Conservation (phyloP, 2,329 filamentous ascomycete species). For the Aspergillus felis region DNA sequence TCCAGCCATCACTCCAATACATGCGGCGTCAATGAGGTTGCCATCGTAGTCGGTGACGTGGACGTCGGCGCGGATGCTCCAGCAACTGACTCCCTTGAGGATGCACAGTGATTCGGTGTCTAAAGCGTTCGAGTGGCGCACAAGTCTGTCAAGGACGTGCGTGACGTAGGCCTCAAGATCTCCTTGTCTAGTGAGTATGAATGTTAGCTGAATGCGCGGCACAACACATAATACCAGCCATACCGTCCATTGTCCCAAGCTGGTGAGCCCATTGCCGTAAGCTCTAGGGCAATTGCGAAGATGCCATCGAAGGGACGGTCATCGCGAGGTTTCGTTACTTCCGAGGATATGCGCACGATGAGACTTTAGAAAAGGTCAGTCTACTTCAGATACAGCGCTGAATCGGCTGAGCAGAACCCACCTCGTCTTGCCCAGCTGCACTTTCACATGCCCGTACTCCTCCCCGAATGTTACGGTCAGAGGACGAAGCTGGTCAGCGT, state of each 20-base stretch:
- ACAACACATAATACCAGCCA: slow-evolving; percentile 13
- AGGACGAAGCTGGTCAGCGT: slow-evolving; percentile 73
- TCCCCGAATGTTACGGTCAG: slow-evolving; percentile 79
- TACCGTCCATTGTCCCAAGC: slow-evolving; percentile 80
- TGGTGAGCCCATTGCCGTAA: slow-evolving; percentile 87
- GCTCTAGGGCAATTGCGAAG: slow-evolving; percentile 87
- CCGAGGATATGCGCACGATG: slow-evolving; percentile 77
- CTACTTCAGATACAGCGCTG: neutral
- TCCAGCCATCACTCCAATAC: slow-evolving; percentile 81
- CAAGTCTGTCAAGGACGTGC: slow-evolving; percentile 85
- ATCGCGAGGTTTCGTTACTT: slow-evolving; percentile 77
- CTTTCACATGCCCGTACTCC: slow-evolving; percentile 85
- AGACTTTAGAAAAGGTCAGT: slow-evolving; percentile 7
- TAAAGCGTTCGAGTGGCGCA: slow-evolving; percentile 84
- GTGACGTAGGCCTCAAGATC: slow-evolving; percentile 83
- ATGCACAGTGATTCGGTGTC: slow-evolving; percentile 96
- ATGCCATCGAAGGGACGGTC: slow-evolving; percentile 94
- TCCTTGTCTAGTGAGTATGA: slow-evolving; percentile 54
- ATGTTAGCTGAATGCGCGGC: neutral
- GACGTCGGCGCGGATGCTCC: slow-evolving; percentile 84
- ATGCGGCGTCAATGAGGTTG: slow-evolving; percentile 80
- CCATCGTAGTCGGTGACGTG: slow-evolving; percentile 91
- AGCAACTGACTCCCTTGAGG: slow-evolving; percentile 84
- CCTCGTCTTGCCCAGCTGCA: slow-evolving; percentile 87
- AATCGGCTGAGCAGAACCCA: slow-evolving; percentile 38